These are phyloP conservation scores for Fusarium cicatricum DNA, from an alignment of 2,329 filamentous ascomycete genomes.

Conservation along the genomic window DNA sequence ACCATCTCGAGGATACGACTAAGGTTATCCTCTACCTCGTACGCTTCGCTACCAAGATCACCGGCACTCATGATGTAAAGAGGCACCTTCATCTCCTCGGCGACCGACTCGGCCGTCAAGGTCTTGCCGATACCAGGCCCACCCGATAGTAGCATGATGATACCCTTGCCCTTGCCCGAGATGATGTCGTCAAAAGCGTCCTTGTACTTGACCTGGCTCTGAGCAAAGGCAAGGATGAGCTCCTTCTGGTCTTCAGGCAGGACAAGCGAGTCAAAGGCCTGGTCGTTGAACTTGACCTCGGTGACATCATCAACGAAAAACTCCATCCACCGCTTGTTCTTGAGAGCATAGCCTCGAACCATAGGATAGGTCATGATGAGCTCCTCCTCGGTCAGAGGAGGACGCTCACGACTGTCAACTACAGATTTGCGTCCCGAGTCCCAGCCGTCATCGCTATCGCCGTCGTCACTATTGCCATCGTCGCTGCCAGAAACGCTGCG, in stretches of 20 bases:
- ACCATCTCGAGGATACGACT: conserved; percentile 67
- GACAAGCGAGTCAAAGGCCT: conserved; percentile 59
- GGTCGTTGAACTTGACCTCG: conserved; percentile 57
- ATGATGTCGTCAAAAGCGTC: conserved; percentile 61
- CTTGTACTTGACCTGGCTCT: conserved; percentile 54
- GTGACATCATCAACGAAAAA: conserved; percentile 57
- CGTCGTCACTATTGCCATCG: conserved; percentile 23
- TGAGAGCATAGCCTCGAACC: conserved; percentile 59
- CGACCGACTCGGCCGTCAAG: conserved; percentile 58
- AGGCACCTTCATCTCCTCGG: conserved; percentile 58
- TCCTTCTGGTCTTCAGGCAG: conserved; percentile 60
- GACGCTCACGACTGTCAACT: conserved; percentile 21
- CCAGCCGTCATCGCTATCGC: background rate
- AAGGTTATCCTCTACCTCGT: conserved; percentile 70
- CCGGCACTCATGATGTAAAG: conserved; percentile 67
- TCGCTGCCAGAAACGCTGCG: conserved; percentile 1
- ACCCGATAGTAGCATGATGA: conserved; percentile 59
- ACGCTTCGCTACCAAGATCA: conserved; percentile 73
- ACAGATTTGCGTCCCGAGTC: background rate
- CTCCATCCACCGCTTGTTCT: conserved; percentile 58
- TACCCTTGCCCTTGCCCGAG: conserved; percentile 59
- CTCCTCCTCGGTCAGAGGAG: conserved; percentile 49
- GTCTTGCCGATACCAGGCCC: conserved; percentile 61
- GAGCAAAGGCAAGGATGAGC: conserved; percentile 59
- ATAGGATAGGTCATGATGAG: conserved; percentile 51